phyloP scores from a whole-genome alignment of 495 filamentous ascomycete species.

The Penicillium coprophilum region DNA sequence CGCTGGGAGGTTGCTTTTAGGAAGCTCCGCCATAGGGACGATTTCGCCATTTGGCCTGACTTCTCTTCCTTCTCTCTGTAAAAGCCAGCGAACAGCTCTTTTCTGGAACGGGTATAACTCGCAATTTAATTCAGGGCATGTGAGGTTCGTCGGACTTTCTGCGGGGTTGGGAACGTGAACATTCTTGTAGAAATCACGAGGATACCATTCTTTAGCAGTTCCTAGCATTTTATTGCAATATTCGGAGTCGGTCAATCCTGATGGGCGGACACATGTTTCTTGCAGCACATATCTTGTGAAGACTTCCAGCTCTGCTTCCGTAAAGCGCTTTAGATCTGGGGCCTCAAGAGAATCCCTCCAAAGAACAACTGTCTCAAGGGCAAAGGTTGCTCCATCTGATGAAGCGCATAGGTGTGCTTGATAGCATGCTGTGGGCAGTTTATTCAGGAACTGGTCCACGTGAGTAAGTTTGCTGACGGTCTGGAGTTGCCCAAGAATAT shows the following conservation, averaged over 20 bases:
- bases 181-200: slow-evolving; percentile 64
- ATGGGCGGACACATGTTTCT: slow-evolving; percentile 14
- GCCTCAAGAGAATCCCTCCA: slow-evolving; percentile 45
- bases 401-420: slow-evolving; percentile 30
- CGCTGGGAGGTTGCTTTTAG: slow-evolving; percentile 27
- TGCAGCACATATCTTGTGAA: slow-evolving; percentile 36
- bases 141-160: slow-evolving; percentile 38
- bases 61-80: slow-evolving; percentile 57
- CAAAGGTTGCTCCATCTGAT: slow-evolving; percentile 20
- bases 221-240: slow-evolving; percentile 21
- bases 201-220: slow-evolving; percentile 37
- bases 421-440: slow-evolving; percentile 32
- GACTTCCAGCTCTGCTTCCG: slow-evolving; percentile 20
- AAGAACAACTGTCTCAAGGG: slow-evolving; percentile 32
- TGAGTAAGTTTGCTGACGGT: slow-evolving; percentile 22
- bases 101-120: slow-evolving; percentile 70
- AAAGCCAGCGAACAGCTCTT: slow-evolving; percentile 68
- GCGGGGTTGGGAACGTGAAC: slow-evolving; percentile 57
- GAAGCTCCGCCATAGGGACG: slow-evolving; percentile 13
- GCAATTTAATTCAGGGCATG: slow-evolving; percentile 44
- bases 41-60: slow-evolving; percentile 35
- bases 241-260: neutral
- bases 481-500: slow-evolving; percentile 25
- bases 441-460: slow-evolving; percentile 29
- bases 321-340: slow-evolving; percentile 21